A percentile compares a stretch with the other conserved stretches of the same genome.
Evolutionary conservation across 75 land plant genomes (phyloP).

Genomic region (Pinus tabuliformis): DNA sequence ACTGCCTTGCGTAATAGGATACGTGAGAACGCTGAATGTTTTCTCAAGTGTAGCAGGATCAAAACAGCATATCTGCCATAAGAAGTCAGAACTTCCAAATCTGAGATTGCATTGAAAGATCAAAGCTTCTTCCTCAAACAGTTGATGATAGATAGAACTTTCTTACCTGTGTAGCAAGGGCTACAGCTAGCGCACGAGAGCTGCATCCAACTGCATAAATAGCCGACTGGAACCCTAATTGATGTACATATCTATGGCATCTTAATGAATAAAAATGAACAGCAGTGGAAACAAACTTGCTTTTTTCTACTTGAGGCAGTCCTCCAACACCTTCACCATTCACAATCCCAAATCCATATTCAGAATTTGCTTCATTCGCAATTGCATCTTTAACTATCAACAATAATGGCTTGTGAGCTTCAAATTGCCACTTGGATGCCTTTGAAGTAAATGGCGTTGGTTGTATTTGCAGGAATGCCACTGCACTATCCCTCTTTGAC

Average conservation of each 20-base stretch:
- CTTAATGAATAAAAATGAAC: conserved; percentile 82
- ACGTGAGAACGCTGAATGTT: conserved; percentile 79
- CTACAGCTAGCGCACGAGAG: conserved; percentile 75
- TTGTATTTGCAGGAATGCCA: conserved; percentile 74
- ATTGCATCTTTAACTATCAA: conserved; percentile 55
- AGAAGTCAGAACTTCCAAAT: background rate
- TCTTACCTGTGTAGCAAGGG: conserved; percentile 78
- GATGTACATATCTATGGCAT: conserved; percentile 75
- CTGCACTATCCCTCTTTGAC: conserved; percentile 84
- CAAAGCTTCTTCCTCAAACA: conserved; percentile 65
- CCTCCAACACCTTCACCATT: conserved; percentile 19
- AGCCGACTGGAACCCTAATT: conserved; percentile 74
- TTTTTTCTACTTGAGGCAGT: conserved; percentile 23
- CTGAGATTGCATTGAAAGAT: background rate
- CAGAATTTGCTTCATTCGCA: conserved; percentile 13
- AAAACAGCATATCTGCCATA: conserved; percentile 90
- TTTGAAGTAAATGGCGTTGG: conserved; percentile 42
- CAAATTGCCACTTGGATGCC: conserved; percentile 14
- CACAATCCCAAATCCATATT: conserved; percentile 30
- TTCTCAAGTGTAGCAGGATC: conserved; percentile 83
- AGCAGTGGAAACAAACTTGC: conserved; percentile 52
- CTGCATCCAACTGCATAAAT: conserved; percentile 90
- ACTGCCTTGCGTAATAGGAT: conserved; percentile 66
- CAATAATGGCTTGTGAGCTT: conserved; percentile 60
- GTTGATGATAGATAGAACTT: conserved; percentile 29